Evolutionary conservation across 179 eudicot genomes (phyloP).

Genomic region (Corrigiola litoralis): DNA sequence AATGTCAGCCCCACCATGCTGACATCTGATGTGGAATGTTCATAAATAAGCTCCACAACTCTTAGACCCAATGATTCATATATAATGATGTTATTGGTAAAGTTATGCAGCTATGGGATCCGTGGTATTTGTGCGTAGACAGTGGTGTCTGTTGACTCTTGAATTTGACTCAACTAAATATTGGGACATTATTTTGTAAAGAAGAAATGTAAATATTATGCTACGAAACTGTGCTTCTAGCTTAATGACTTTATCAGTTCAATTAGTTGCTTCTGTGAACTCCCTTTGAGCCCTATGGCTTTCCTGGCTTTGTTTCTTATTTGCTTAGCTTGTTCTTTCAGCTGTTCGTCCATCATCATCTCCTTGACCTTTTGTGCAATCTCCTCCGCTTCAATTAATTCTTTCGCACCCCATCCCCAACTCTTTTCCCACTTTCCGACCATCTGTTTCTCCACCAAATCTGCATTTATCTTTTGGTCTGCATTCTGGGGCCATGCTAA

Average conservation of each 20-base stretch:
- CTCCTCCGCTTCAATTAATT: slow-evolving; percentile 33
- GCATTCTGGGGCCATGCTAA: slow-evolving; percentile 51
- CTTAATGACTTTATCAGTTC: slow-evolving; percentile 11
- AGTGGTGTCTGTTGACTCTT: too few species aligned
- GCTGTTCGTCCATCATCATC: slow-evolving; percentile 33
- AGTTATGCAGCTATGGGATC: too few species aligned
- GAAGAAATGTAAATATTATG: too few species aligned
- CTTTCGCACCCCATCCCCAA: slow-evolving; percentile 49
- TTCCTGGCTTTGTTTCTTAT: slow-evolving; percentile 25
- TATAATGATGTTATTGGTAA: too few species aligned
- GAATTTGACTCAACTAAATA: too few species aligned
- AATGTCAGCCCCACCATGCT: too few species aligned
- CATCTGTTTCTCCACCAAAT: slow-evolving; percentile 26
- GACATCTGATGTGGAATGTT: too few species aligned
- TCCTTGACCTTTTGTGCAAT: slow-evolving; percentile 31
- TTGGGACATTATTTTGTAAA: too few species aligned
- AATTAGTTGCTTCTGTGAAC: slow-evolving; percentile 23
- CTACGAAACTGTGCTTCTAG: background rate
- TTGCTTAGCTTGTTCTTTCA: slow-evolving; percentile 24
- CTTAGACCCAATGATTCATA: too few species aligned
- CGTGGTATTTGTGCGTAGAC: too few species aligned
- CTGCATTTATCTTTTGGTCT: slow-evolving; percentile 48
- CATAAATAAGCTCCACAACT: too few species aligned
- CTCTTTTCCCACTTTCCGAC: slow-evolving; percentile 38
- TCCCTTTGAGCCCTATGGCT: slow-evolving; percentile 28